Evolutionary conservation across 2,329 filamentous ascomycete genomes (phyloP).

Genomic region (Leptographium procerum): DNA sequence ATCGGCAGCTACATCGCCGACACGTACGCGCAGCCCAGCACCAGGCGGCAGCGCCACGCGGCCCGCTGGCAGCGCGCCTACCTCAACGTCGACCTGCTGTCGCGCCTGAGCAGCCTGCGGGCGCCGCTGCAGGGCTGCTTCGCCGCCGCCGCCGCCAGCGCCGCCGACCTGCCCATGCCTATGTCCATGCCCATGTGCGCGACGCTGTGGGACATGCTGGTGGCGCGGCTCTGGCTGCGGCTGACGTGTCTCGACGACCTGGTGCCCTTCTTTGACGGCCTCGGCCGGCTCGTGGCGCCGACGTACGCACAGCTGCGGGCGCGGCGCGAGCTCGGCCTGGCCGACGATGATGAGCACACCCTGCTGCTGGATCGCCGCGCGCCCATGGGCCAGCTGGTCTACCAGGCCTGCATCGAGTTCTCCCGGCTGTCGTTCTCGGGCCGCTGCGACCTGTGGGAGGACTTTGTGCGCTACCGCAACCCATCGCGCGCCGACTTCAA

Average conservation of each 20-base stretch:
- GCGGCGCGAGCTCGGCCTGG: slow-evolving; percentile 36
- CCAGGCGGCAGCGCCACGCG: slow-evolving; percentile 10
- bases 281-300: slow-evolving; percentile 47
- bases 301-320: slow-evolving; percentile 48
- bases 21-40: slow-evolving; percentile 21
- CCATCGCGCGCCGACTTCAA: slow-evolving; percentile 56
- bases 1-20: slow-evolving; percentile 36
- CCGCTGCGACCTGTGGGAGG: slow-evolving; percentile 65
- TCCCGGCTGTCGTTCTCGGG: slow-evolving; percentile 70
- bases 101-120: slow-evolving; percentile 16
- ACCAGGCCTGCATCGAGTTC: slow-evolving; percentile 69
- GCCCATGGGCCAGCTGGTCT: slow-evolving; percentile 70
- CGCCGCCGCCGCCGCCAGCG: slow-evolving; percentile 30
- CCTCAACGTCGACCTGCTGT: slow-evolving; percentile 37
- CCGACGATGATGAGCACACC: slow-evolving; percentile 32
- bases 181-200: slow-evolving; percentile 4
- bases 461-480: slow-evolving; percentile 70
- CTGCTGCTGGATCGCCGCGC: slow-evolving; percentile 61
- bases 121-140: slow-evolving; percentile 9
- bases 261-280: slow-evolving; percentile 60
- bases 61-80: slow-evolving; percentile 38
- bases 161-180: neutral
- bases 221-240: slow-evolving; percentile 64
- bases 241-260: slow-evolving; percentile 73
- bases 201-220: slow-evolving; percentile 69